These are phyloP conservation scores for Rickenella mellea DNA, from an alignment of 768 basidiomycete genomes.

Conservation along the genomic window DNA sequence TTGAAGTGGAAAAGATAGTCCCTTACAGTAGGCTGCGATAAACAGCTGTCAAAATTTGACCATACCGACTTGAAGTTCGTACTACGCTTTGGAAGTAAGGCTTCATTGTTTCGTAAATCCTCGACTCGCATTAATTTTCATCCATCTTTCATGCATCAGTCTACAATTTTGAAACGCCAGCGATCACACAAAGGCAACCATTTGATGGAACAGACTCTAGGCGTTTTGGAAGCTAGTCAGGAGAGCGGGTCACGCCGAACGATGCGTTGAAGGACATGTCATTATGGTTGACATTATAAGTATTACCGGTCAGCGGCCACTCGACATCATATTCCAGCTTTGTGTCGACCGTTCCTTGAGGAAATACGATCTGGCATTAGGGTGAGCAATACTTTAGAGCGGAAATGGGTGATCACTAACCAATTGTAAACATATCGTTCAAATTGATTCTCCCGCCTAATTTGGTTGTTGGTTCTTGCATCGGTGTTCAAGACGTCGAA, in stretches of 20 bases:
- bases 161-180: constrained; percentile 60
- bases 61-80: constrained; percentile 38
- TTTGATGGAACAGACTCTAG: constrained; percentile 70
- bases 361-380: no score
- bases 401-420: no score
- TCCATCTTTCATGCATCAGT: constrained; percentile 76
- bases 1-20: constrained; percentile 72
- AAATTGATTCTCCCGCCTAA: no score
- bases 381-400: no score
- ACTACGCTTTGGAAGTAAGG: constrained; percentile 61
- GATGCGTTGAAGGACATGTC: background rate
- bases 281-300: no score
- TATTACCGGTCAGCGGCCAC: no score
- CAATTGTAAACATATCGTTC: no score
- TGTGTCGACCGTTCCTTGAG: no score
- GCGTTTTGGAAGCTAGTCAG: constrained; percentile 59
- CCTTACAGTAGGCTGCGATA: constrained; percentile 44
- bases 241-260: constrained; percentile 35
- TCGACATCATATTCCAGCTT: no score
- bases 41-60: background rate
- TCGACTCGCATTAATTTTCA: no score
- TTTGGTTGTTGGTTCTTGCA: no score
- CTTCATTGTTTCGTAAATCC: constrained; percentile 3
- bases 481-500: no score
- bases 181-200: constrained; percentile 67